Base-by-base conservation (phyloP, 768 basidiomycete species). In the Glaciozyma martinii region DNA sequence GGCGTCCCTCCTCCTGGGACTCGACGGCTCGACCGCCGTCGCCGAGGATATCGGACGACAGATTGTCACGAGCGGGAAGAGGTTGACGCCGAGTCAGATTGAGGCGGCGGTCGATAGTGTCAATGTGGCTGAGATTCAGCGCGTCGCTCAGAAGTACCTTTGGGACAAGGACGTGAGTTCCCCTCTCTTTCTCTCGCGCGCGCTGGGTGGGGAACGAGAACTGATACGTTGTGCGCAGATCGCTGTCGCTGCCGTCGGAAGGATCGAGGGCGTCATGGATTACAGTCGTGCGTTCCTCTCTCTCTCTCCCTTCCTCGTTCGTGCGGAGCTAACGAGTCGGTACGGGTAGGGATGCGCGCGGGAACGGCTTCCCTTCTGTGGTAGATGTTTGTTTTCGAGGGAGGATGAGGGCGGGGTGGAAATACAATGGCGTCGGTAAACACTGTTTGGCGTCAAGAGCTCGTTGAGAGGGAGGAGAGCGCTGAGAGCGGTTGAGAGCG, bases 1-100 rank as follows among this genome's bases (percentile, higher is more conserved):
- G 82, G 93, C 94, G 59, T 87, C 86, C 62, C 80, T 98, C 71
- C 80, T 99, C 50, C 84, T 99, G 57, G 82, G 86, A 64, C 80
- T 98, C 50, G 95, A 98, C 73, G 95, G 95, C n/a, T 88, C 90
- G 23, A 97, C 92, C 40, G 90, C 92, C 59, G 83, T 93, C 67
- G 94, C 95, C 42, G 95, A 99, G 80, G 95, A 99, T 74, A 92
- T 98, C 77, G 94, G 95, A n/a, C 81, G 93, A 72, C 94, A 97
- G 76, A 82, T 99, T 66, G 89, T 99, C 66, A 98, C 94, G 42
- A 90, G 85, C 67, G 95, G 95, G 61, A 85, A 82, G 69, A 82
- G 95, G 73, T 82, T 88, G 79, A 88, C 92, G 23, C 94, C 95
- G 56, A 83, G 86, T 76, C 90, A 99, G 79, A 91, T 93, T 69